These are phyloP conservation scores for Purpureocillium lavendulum DNA, from an alignment of 2,329 filamentous ascomycete genomes.

Conservation along the genomic window DNA sequence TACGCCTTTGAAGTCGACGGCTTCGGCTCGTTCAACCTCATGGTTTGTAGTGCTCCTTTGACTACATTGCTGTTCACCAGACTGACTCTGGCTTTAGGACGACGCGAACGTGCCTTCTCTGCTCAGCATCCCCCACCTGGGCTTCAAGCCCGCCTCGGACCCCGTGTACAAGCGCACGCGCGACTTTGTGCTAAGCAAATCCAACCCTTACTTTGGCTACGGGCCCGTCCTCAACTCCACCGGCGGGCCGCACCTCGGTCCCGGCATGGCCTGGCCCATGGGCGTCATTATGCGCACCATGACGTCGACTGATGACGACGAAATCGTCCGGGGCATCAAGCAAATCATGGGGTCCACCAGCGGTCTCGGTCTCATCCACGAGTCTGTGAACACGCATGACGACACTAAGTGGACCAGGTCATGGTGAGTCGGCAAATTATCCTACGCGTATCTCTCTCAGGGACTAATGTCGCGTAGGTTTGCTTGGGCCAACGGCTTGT, in stretches of 20 bases:
- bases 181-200: conserved; percentile 60
- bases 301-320: conserved; percentile 66
- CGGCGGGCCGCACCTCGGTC: conserved; percentile 44
- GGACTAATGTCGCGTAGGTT: conserved; percentile 47
- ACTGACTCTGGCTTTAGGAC: conserved; percentile 27
- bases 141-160: conserved; percentile 49
- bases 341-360: conserved; percentile 61
- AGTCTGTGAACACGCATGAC: conserved; percentile 35
- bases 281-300: conserved; percentile 70
- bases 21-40: conserved; percentile 50
- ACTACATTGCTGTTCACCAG: too few relatives aligned
- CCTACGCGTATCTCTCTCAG: background rate
- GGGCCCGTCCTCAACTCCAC: conserved; percentile 43
- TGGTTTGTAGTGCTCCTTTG: too few relatives aligned
- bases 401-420: conserved; percentile 24
- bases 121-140: conserved; percentile 52
- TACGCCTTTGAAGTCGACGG: conserved; percentile 66
- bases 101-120: conserved; percentile 57
- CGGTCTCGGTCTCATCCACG: conserved; percentile 70
- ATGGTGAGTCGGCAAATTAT: conserved; percentile 17
- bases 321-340: conserved; percentile 60
- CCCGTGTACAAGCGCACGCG: conserved; percentile 64
- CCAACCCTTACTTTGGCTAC: conserved; percentile 65
- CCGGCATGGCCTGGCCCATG: conserved; percentile 83
- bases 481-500: conserved; percentile 84